Percentiles rank a stretch among this genome's conserved stretches.
These are phyloP conservation scores for Macroventuria anomochaeta DNA, from an alignment of 2,329 filamentous ascomycete species.

Conservation along the genomic window DNA sequence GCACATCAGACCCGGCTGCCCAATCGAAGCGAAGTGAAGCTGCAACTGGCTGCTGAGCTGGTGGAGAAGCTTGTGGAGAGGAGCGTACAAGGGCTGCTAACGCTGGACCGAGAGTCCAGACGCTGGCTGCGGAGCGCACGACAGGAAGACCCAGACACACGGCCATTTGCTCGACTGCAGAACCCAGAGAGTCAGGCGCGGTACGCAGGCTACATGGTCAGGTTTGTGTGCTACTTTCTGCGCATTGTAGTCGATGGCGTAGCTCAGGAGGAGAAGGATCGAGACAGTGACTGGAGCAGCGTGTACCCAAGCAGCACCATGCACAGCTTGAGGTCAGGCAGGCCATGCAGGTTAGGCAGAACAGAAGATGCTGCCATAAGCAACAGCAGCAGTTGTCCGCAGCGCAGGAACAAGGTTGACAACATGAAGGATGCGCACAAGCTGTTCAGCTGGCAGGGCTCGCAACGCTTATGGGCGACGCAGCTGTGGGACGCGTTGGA, in stretches of 20 bases:
- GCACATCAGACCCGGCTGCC: neutral
- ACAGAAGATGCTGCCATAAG: too few species aligned
- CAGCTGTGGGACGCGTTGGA: neutral
- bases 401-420: too few species aligned
- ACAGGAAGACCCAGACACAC: neutral
- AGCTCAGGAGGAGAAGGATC: neutral
- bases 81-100: neutral
- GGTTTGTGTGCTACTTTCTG: slow-evolving; percentile 16
- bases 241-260: neutral
- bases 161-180: neutral
- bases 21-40: neutral
- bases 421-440: neutral
- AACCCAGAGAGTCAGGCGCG: slow-evolving; percentile 1
- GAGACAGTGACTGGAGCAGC: neutral
- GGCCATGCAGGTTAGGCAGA: too few species aligned
- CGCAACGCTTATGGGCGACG: neutral
- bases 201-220: slow-evolving; percentile 18
- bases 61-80: neutral
- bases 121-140: neutral
- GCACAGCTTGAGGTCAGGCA: too few species aligned
- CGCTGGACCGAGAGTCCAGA: neutral
- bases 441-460: neutral
- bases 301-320: neutral
- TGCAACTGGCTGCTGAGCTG: neutral
- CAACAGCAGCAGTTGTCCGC: too few species aligned